Evolutionary conservation across 768 basidiomycete genomes (phyloP).

Genomic region (Chiua virens): DNA sequence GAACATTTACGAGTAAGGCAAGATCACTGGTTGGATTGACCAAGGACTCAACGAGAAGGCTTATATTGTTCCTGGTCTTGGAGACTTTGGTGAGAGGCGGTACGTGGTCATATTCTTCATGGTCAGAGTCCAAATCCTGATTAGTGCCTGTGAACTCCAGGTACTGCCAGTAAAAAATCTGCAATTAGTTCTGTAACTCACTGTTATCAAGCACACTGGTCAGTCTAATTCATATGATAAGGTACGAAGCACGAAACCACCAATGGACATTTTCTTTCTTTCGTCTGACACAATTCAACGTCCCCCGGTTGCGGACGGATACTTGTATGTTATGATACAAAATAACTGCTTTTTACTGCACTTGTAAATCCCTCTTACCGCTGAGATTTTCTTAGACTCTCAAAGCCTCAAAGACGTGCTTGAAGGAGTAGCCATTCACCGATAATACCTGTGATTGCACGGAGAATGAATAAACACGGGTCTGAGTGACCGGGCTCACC

Average conservation of each 20-base stretch:
- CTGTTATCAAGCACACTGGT: not conserved
- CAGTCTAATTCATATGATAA: too few species aligned
- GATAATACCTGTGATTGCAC: too few species aligned
- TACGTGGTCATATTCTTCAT: constrained; percentile 19
- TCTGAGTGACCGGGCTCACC: not conserved
- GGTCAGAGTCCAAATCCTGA: not conserved
- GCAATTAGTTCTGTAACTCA: not conserved
- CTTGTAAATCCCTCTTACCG: not conserved
- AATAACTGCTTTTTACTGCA: not conserved
- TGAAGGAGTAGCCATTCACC: too few species aligned
- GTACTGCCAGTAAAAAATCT: constrained; percentile 21
- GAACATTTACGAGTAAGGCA: not conserved
- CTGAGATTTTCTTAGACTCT: too few species aligned
- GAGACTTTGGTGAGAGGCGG: constrained; percentile 96
- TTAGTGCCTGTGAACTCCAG: constrained; percentile 2
- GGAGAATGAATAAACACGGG: not conserved
- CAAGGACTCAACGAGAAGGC: constrained; percentile 87
- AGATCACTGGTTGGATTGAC: constrained; percentile 97
- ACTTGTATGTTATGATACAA: too few species aligned
- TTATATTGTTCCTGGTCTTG: constrained; percentile 91
- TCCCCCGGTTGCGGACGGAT: too few species aligned
- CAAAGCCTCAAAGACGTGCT: too few species aligned
- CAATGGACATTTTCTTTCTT: not conserved
- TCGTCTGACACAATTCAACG: not conserved
- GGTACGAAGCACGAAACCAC: not conserved